Base-by-base conservation (phyloP, 208 protist species). In the Vickermania spadyakhi region DNA sequence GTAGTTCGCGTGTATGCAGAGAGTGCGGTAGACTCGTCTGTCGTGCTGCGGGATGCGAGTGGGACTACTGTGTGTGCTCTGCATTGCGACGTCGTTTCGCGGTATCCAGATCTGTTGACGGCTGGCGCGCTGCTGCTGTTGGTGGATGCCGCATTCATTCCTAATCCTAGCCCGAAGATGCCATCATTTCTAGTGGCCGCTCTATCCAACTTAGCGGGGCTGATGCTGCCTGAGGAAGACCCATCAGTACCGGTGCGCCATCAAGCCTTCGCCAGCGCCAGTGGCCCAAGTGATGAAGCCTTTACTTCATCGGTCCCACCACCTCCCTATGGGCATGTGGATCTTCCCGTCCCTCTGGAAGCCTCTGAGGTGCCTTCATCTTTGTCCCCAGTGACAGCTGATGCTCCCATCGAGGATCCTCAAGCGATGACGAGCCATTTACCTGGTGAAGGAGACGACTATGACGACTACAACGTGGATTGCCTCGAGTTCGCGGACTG, bases 161-260 rank as follows among this genome's bases (percentile, higher is more conserved):
- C 68, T 14, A 58, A 62, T 25, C 68, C 82, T 54, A n/a, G 11
- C 11, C 7, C 36, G 18, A 45, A 45, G 18, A 70, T 89, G 42
- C 81, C 81, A 4, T 84, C 82, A 49, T 55, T 91, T 54, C 61
- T 94, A n/a, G 77, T 94, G 31, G 84, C 76, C 11, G 89, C 81
- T 52, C 52, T 89, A 49, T 75, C 86, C 45, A 88, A 94, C 63
- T 58, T 94, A 21, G 71, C 65, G 1, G 82, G 79, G 2, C 73
- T 94, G 2, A 50, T 89, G 66, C 67, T 94, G 22, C 87, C 87
- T 14, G 70, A 79, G 26, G 79, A 80, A 13, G 3, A 56, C 25
- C n/a, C n/a, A n/a, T n/a, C n/a, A n/a, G n/a, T n/a, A n/a, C n/a
- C n/a, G n/a, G n/a, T n/a, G n/a, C n/a, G n/a, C n/a, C n/a, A n/a